A percentile compares a stretch with the other conserved stretches of the same genome.
Evolutionary conservation across 306 rosid genomes (phyloP).

Genomic region (Fragaria ananassa): DNA sequence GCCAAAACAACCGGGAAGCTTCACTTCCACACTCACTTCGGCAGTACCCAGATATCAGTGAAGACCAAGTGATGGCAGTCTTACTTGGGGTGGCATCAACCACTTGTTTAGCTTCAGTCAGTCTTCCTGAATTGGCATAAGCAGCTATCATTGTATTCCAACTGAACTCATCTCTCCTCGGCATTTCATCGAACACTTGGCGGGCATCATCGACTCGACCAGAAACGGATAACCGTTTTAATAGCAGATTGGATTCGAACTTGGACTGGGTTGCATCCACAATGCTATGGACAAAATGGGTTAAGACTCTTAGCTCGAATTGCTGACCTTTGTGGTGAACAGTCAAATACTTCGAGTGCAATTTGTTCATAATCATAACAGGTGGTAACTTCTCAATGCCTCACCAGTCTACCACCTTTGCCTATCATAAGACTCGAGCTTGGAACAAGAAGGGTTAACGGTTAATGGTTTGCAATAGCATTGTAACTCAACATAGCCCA

Average conservation of each 20-base stretch:
- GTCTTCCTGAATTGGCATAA: conserved; percentile 56
- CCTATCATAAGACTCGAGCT: no score
- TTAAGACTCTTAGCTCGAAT: conserved; percentile 18
- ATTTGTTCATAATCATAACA: conserved; percentile 36
- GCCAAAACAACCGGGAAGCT: conserved; percentile 58
- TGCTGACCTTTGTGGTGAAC: conserved; percentile 20
- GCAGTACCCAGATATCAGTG: conserved; percentile 72
- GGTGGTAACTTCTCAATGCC: not conserved
- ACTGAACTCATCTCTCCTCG: conserved; percentile 53
- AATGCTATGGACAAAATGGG: conserved; percentile 20
- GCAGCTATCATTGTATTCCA: conserved; percentile 82
- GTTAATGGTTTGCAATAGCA: no score
- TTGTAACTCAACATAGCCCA: no score
- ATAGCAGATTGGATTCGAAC: conserved; percentile 41
- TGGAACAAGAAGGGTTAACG: not conserved
- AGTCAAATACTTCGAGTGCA: conserved; percentile 27
- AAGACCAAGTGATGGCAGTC: conserved; percentile 73
- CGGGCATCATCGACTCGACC: conserved; percentile 67
- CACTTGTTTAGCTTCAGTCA: conserved; percentile 60
- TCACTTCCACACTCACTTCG: conserved; percentile 48
- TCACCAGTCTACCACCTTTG: not conserved
- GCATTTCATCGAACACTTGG: conserved; percentile 68
- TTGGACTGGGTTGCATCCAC: conserved; percentile 30
- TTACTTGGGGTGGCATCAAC: conserved; percentile 44
- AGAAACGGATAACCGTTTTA: conserved; percentile 44